Percentiles rank a stretch among this genome's conserved stretches.
Conservation (phyloP, 768 basidiomycete genomes). For the Strobilomyces echinocephalus region DNA sequence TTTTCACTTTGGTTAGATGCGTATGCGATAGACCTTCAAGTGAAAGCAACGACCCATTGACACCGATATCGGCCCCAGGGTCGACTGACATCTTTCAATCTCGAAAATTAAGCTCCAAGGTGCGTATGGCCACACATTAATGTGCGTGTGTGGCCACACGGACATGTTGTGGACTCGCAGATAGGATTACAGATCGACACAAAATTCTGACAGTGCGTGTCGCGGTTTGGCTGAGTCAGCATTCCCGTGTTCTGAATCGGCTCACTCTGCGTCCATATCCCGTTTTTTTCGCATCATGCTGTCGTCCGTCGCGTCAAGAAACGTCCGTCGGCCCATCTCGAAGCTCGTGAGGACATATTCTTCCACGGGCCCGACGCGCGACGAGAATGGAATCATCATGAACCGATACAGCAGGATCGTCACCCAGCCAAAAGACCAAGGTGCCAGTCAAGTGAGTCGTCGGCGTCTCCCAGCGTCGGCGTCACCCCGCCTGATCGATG, state of each 20-base stretch:
- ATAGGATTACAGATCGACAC: background rate
- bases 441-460: slow-evolving; percentile 75
- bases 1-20: background rate
- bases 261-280: background rate
- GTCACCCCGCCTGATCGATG: background rate
- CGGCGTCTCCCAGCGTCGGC: background rate
- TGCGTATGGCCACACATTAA: background rate
- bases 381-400: slow-evolving; percentile 45
- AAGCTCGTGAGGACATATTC: slow-evolving; percentile 34
- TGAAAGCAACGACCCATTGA: too few species aligned
- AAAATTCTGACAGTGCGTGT: background rate
- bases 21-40: background rate
- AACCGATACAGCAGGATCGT: slow-evolving; percentile 75
- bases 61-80: too few species aligned
- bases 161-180: background rate
- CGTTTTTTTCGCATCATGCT: slow-evolving; percentile 14
- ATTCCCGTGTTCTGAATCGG: background rate
- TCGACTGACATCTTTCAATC: background rate
- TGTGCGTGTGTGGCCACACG: background rate
- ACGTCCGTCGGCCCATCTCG: slow-evolving; percentile 8
- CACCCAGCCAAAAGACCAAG: slow-evolving; percentile 91
- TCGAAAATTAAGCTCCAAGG: background rate
- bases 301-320: slow-evolving; percentile 19
- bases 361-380: slow-evolving; percentile 36
- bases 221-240: slow-evolving; percentile 14